Conservation (phyloP, 257 asterid species). For the Solanum tarijense region DNA sequence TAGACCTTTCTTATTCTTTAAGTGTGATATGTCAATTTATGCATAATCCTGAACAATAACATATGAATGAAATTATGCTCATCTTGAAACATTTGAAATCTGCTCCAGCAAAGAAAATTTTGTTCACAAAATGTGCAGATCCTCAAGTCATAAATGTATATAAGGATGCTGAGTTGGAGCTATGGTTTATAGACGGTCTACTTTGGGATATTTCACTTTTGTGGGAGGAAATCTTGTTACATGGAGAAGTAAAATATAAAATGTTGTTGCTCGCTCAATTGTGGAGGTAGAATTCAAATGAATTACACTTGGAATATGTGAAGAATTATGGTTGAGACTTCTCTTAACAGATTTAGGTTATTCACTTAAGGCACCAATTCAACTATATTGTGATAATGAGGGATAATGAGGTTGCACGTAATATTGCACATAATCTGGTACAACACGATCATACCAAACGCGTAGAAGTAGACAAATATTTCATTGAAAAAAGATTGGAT, state of each 20-base stretch:
- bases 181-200: background rate
- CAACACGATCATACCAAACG: too few relatives aligned
- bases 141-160: background rate
- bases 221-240: background rate
- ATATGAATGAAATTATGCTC: background rate
- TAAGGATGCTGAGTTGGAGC: background rate
- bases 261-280: background rate
- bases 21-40: background rate
- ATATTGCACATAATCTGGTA: background rate
- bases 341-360: background rate
- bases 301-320: slow-evolving; percentile 3
- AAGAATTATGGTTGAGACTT: background rate
- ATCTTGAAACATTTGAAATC: background rate
- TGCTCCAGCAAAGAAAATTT: background rate
- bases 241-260: slow-evolving; percentile 4
- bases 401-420: slow-evolving; percentile 1
- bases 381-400: background rate
- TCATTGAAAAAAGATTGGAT: too few relatives aligned
- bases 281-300: slow-evolving; percentile 3
- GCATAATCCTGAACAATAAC: background rate
- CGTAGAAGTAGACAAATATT: too few relatives aligned
- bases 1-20: background rate
- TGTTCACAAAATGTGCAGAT: background rate
- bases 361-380: background rate
- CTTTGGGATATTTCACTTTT: background rate